These are phyloP conservation scores for Rubia yunnanensis DNA, from an alignment of 257 asterid genomes.

Conservation along the genomic window DNA sequence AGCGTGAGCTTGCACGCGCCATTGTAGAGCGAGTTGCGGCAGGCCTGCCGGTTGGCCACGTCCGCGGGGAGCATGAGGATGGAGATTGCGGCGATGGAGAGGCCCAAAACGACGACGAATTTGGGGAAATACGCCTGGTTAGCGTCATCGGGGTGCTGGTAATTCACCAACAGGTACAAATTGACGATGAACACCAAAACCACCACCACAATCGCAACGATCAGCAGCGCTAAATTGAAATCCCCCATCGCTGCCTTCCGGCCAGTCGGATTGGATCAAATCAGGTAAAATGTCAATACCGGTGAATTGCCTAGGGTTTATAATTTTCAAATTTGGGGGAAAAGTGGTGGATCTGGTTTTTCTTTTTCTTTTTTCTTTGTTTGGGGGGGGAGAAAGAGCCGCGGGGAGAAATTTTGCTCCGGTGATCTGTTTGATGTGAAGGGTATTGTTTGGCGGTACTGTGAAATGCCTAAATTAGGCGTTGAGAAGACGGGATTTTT, in stretches of 20 bases:
- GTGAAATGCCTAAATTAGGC: slow-evolving; percentile 8
- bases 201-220: slow-evolving; percentile 81
- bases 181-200: slow-evolving; percentile 78
- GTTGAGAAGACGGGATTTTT: background rate
- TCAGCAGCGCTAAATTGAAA: slow-evolving; percentile 88
- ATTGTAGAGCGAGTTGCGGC: slow-evolving; percentile 84
- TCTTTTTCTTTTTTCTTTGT: background rate
- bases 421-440: slow-evolving; percentile 12
- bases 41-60: slow-evolving; percentile 93
- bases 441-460: background rate
- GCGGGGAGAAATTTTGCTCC: slow-evolving; percentile 3
- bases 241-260: slow-evolving; percentile 59
- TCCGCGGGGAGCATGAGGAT: slow-evolving; percentile 97
- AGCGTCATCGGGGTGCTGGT: slow-evolving; percentile 94
- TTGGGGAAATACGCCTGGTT: slow-evolving; percentile 98
- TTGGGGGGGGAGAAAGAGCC: background rate
- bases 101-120: slow-evolving; percentile 91
- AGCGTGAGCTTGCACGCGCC: slow-evolving; percentile 94
- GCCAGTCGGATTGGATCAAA: slow-evolving; percentile 26
- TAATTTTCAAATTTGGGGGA: background rate
- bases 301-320: slow-evolving; percentile 12
- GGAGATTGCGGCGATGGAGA: slow-evolving; percentile 89
- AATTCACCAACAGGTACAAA: slow-evolving; percentile 76
- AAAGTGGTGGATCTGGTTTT: slow-evolving; percentile 2
- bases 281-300: slow-evolving; percentile 2